phyloP scores from a whole-genome alignment of 2,329 filamentous ascomycete genomes.

The Xylaria hypoxylon region DNA sequence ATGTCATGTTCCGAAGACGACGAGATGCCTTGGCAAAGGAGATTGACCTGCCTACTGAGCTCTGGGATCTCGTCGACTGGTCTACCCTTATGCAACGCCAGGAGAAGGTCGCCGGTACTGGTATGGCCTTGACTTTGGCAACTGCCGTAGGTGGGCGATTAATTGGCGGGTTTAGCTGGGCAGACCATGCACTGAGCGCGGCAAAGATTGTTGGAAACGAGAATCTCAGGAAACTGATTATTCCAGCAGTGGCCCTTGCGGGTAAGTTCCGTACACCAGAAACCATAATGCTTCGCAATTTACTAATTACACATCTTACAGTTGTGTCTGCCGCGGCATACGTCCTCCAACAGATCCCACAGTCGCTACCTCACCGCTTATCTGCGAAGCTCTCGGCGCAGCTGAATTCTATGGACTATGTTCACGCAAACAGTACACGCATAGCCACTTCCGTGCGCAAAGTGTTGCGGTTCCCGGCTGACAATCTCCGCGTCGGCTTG shows the following conservation, averaged over 20 bases:
- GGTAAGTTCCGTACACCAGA: constrained; percentile 67
- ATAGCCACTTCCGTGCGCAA: constrained; percentile 89
- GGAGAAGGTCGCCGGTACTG: constrained; percentile 93
- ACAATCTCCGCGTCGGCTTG: constrained; percentile 84
- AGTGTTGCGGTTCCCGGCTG: constrained; percentile 87
- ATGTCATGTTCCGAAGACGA: constrained; percentile 92
- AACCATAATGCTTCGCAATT: neutral
- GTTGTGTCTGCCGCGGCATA: constrained; percentile 82
- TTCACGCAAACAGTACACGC: constrained; percentile 86
- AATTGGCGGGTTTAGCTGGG: constrained; percentile 86
- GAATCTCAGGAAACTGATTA: constrained; percentile 81
- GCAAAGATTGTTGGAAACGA: constrained; percentile 83
- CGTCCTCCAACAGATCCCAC: constrained; percentile 86
- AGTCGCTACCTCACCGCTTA: constrained; percentile 87
- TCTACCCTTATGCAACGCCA: constrained; percentile 85
- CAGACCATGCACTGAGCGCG: constrained; percentile 86
- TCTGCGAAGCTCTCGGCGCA: constrained; percentile 85
- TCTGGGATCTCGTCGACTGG: constrained; percentile 94
- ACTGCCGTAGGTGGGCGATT: constrained; percentile 86
- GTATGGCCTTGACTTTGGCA: constrained; percentile 92
- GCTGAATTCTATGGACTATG: constrained; percentile 87
- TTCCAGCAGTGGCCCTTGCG: constrained; percentile 82
- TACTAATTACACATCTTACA: constrained; percentile 53
- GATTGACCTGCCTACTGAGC: constrained; percentile 86
- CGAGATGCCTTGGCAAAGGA: constrained; percentile 84